Base-by-base conservation (phyloP, 2,329 filamentous ascomycete species). In the Paracorniculantispora psalliotae region DNA sequence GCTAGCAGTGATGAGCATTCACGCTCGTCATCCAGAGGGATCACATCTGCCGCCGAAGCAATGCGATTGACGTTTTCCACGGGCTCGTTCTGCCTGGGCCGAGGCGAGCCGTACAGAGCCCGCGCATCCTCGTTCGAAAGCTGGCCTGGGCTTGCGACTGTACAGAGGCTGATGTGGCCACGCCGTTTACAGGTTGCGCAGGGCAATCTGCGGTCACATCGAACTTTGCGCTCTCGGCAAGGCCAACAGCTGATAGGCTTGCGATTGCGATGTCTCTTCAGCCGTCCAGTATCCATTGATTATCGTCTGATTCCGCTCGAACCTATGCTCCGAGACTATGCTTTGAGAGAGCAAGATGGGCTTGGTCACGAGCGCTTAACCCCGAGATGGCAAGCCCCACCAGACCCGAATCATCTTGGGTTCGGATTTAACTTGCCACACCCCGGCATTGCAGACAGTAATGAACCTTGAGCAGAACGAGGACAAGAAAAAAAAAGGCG, bases 141-240 rank as follows among this genome's bases (percentile, higher is more conserved):
- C 8, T 37, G 48, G 12, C n/a, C 37, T 30, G 48, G 48, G 3
- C 28, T 25, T 37, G 28, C 30, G 48, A 50, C 21, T 9, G 7
- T 10, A 25, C 48, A 50, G 28, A 50, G 6, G 10, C 28, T 5
- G 2, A 13, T 25, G 15, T 50, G 48, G 28, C 17, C 48, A 17
- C 48, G 48, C 48, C 48, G 28, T 28, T 37, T 37, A 28, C 48
- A 50, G 9, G 48, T 50, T 7, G 30, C 28, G 30, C 48, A 50
- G n/a, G 48, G 48, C 9, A n/a, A 15, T 3, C 48, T 3, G 2
- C 48, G 28, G 19, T 50, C 48, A 30, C 48, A 50, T 17, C 48
- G 48, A 9, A 50, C 48, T 50, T 50, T 50, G 28, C 48, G 48
- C 48, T 50, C 48, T 23, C 48, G 48, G 21, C 48, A 50, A 9